Percentiles rank a stretch among this genome's conserved stretches.
These are phyloP conservation scores for Neoarthrinium moseri DNA, from an alignment of 2,329 filamentous ascomycete species.

Conservation along the genomic window DNA sequence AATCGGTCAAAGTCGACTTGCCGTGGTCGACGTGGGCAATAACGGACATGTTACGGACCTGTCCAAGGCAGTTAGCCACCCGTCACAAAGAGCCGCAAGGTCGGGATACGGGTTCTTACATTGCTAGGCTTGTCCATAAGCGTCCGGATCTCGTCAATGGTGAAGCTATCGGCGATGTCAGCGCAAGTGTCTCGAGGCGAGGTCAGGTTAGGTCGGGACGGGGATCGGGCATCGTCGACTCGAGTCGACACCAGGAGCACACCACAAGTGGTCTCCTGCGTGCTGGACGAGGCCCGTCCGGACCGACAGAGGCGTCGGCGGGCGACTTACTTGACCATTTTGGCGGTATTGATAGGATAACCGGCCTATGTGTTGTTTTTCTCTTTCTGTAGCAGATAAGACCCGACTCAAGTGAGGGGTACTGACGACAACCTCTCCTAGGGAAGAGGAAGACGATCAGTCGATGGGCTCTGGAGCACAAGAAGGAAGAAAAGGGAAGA, in stretches of 20 bases:
- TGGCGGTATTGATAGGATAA: conserved; percentile 71
- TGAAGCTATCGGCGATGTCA: conserved; percentile 77
- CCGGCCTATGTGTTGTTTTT: conserved; percentile 31
- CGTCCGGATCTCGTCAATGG: conserved; percentile 85
- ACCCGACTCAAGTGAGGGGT: conserved; percentile 1
- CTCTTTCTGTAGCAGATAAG: conserved; percentile 12
- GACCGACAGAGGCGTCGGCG: neutral
- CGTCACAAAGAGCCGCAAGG: too few relatives aligned
- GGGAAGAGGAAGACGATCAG: conserved; percentile 5
- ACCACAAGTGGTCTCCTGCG: neutral
- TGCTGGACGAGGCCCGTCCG: too few relatives aligned
- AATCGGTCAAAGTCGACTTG: conserved; percentile 99
- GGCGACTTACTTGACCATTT: conserved; percentile 97
- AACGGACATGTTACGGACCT: conserved; percentile 96
- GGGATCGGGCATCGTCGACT: too few relatives aligned
- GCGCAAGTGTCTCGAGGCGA: too few relatives aligned
- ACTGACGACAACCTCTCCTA: conserved; percentile 5
- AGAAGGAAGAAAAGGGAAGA: neutral
- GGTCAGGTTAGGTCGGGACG: too few relatives aligned
- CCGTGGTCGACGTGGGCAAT: conserved; percentile 99
- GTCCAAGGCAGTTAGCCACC: conserved; percentile 55
- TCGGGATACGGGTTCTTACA: neutral
- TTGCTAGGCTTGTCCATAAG: conserved; percentile 52
- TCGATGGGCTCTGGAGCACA: neutral
- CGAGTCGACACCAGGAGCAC: too few relatives aligned